Base-by-base conservation (phyloP, 1,139 yeast genomes). In the Suhomyces bolitotheri region DNA sequence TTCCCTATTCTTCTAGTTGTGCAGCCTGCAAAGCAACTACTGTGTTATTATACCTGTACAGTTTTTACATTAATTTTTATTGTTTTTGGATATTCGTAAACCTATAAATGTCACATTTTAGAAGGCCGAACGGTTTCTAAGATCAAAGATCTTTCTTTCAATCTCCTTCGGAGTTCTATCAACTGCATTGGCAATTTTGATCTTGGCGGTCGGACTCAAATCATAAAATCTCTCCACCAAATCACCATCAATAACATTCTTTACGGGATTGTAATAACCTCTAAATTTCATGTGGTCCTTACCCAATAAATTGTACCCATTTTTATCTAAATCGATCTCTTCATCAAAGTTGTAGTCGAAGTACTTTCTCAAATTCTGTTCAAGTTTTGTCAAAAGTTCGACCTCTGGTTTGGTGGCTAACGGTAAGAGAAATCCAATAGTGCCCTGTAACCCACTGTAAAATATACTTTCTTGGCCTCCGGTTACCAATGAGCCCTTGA, bases 241-340 rank as follows among this genome's bases (percentile, higher is more conserved):
- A 56, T 92, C 97, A 8, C 98, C 98, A 58, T 92, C 97, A 29
- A 92, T 71, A 2, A 86, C 80, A 36, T 79, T 74, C 46, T 80
- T 82, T 5, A 74, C 77, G 0, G 97, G 96, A 14, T 78, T 80
- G 52, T 87, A 88, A 53, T 82, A 84, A 34, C 97, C 74, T 34
- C 97, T 65, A 53, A 73, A 89, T 43, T 75, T 74, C 45, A 76
- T 44, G 40, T 82, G 86, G 46, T 84, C 86, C 39, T 92, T 69
- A 0, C 85, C 95, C 3, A 81, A 64, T 11, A 80, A 29, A 28
- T 60, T 62, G 34, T 38, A 41, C 7, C 52, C 53, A 9, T 43
- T 38, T 6, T 41, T 43, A 13, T 51, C 42, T 3, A 35, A 43
- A 13, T 71, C 62, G 22, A 60, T 58, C 14, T 66, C 66, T 8